A percentile compares a stretch with the other conserved stretches of the same genome.
These are phyloP conservation scores for Annona cherimola DNA, from an alignment of 164 flowering plant genomes.

Conservation along the genomic window DNA sequence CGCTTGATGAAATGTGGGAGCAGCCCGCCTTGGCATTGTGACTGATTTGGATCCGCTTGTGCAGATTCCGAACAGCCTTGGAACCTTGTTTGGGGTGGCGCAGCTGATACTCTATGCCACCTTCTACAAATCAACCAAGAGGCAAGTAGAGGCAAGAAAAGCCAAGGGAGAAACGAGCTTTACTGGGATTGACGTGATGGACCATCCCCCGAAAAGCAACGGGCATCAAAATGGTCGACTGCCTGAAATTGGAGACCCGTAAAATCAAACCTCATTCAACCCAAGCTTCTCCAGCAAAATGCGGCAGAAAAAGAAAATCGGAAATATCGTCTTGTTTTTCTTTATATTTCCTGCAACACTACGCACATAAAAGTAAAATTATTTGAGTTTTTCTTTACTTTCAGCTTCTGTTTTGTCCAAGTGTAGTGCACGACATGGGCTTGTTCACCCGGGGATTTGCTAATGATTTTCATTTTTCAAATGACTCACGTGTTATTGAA, in stretches of 20 bases:
- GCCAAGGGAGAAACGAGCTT: constrained; percentile 32
- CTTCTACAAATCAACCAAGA: constrained; percentile 64
- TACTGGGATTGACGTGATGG: constrained; percentile 33
- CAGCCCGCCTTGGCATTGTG: too few relatives aligned
- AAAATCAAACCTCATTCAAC: not conserved
- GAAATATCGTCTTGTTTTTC: not conserved
- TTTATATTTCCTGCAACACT: not conserved
- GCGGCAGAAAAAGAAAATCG: too few relatives aligned
- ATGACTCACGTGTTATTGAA: too few relatives aligned
- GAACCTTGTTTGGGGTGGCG: constrained; percentile 43
- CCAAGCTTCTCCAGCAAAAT: not conserved
- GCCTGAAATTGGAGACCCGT: not conserved
- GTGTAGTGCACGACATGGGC: too few relatives aligned
- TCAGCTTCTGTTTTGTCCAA: too few relatives aligned
- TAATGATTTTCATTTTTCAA: too few relatives aligned
- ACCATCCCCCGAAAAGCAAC: constrained; percentile 17
- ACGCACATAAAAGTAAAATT: too few relatives aligned
- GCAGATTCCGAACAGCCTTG: constrained; percentile 72
- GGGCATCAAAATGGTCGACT: not conserved
- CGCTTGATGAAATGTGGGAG: not conserved
- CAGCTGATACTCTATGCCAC: constrained; percentile 63
- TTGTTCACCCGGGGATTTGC: too few relatives aligned
- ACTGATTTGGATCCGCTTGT: too few relatives aligned
- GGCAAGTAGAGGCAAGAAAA: constrained; percentile 43
- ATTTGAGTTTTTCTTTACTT: too few relatives aligned